Evolutionary conservation across 2,329 filamentous ascomycete species (phyloP), one percentile per base, ranked within the genome.

Genomic region (Leptodontidium sp.): DNA sequence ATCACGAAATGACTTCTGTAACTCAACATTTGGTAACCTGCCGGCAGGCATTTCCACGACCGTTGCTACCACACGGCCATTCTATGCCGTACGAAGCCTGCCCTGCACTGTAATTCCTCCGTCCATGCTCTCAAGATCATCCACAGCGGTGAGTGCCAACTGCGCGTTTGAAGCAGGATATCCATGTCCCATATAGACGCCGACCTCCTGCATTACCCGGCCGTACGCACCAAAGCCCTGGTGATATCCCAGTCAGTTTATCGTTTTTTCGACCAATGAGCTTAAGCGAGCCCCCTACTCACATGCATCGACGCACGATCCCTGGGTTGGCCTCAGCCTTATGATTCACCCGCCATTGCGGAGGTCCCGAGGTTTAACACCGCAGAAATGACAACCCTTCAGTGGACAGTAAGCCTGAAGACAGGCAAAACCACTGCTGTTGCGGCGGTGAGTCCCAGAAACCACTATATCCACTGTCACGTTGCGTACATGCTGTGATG

Each of bases 381-480:
- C 61, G 57, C 63, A 57, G 32, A 45, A 45, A 38, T 57, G 53
- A 43, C 29, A 29, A 43, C 24, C 59, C 11, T 32, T 58, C 38
- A 52, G 24, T 38, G 65, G 58, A 59, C 43, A 15, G 26, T 40
- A 14, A 52, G 57, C 47, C 57, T 64, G 53, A 38, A 64, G 35
- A 55, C 35, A 43, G 29, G 14, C 21, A 64, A 40, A 53, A 21
- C 35, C 21, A 17, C 53, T 32, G 29, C 7, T 17, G 35, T 49
- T 50, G 43, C 68, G 61, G 68, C 64, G 68, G 55, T 69, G 68
- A 67, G 64, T 69, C 53, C 40, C 40, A 24, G 9, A 61, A 65
- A 45, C 21, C 61, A 50, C 26, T 59, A 47, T 49, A 66, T 29
- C 50, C 35, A 57, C 47, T 61, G 65, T 63, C 58, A 63, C 65